Base-by-base conservation (phyloP, 2,329 filamentous ascomycete species). In the Aotearoamyces nothofagi region DNA sequence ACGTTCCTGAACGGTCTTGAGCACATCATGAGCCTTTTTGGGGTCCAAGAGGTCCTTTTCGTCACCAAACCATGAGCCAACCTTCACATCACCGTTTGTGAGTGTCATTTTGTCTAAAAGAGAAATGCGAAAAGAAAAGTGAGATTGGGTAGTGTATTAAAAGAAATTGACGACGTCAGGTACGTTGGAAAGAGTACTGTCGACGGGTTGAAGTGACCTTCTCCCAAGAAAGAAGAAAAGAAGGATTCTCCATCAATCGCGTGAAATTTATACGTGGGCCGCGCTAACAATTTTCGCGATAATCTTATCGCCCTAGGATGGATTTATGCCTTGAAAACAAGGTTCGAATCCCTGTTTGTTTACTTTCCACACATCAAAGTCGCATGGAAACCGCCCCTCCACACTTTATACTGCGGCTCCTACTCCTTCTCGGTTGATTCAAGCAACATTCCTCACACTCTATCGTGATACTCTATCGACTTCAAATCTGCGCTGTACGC, bases 1-100 rank as follows among this genome's bases (percentile, higher is more conserved):
- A 45, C 62, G 66, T 41, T 75, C 53, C 57, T 93, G 94, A 50
- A 87, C 72, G 35, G 57, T 58, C 54, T 79, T 69, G 54, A 96
- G 69, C 42, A 86, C 60, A 50, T 92, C 77, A 39, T 86, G 60
- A 39, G 87, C 90, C 50, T 65, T 77, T 51, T 65, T 61, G 63
- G 66, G 66, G 63, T 92, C 80, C 45, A 83, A 62, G 51, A 77
- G 62, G 55, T 74, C 58, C 17, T 37, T 33, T 11, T 37, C 13
- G 25, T 33, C 26, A 43, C 61, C 56, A 42, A 63, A 51, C 40
- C 53, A 51, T 53, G 50, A 63, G 54, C 61, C 55, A 39, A 58
- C 58, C 46, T 62, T 60, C 39, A 56, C 51, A 50, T 69, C 59
- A 47, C 74, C 75, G 58, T 80, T 81, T 51, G 69, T 60, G 48